These are phyloP conservation scores for Tetracentron sinense DNA, from an alignment of 164 flowering plant species.

Conservation along the genomic window DNA sequence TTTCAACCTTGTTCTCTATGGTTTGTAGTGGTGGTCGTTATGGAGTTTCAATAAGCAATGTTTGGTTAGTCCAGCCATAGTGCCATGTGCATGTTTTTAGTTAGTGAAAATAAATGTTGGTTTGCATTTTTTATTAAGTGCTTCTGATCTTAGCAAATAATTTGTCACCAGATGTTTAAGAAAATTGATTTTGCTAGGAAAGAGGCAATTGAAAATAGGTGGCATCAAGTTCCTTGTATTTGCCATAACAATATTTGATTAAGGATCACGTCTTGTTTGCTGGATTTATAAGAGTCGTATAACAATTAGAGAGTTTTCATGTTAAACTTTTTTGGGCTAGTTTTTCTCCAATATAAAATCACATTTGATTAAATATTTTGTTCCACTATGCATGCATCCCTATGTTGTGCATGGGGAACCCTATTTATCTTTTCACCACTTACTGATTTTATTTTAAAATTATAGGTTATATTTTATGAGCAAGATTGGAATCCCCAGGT, in stretches of 20 bases:
- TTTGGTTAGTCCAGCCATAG: no score
- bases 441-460: background rate
- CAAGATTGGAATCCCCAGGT: conserved; percentile 99
- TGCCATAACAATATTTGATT: no score
- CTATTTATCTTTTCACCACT: background rate
- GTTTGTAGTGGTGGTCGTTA: background rate
- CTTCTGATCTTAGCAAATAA: no score
- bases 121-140: no score
- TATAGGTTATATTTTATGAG: conserved; percentile 92
- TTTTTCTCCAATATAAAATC: background rate
- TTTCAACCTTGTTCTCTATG: background rate
- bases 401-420: background rate
- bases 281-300: no score
- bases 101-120: no score
- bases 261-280: no score
- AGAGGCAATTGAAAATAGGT: background rate
- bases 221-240: background rate
- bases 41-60: no score
- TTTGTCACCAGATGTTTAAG: no score
- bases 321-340: background rate
- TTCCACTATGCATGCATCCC: background rate
- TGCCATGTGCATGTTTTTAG: no score
- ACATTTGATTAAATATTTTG: background rate
- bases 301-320: no score
- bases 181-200: no score